phyloP scores from a whole-genome alignment of 495 filamentous ascomycete species.

The Pyrenula massariospora region DNA sequence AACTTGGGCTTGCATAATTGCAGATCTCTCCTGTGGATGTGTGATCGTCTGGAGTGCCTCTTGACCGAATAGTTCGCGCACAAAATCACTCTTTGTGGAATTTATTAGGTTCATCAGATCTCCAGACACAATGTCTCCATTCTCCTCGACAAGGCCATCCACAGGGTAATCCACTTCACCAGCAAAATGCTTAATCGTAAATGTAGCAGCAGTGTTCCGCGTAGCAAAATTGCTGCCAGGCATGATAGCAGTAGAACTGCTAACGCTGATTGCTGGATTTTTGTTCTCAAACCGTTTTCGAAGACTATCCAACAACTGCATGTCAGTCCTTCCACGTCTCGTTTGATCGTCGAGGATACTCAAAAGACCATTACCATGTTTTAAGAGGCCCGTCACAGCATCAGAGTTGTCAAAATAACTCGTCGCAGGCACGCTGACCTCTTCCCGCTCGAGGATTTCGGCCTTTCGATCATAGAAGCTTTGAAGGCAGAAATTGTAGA shows the following conservation, averaged over 20 bases:
- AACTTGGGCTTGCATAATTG: conserved; percentile 92
- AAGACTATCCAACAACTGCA: conserved; percentile 80
- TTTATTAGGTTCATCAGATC: conserved; percentile 94
- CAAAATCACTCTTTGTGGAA: conserved; percentile 75
- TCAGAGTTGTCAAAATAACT: conserved; percentile 98
- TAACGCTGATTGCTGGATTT: conserved; percentile 77
- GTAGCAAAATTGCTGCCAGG: conserved; percentile 77
- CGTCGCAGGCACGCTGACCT: conserved; percentile 75
- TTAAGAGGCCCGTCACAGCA: conserved; percentile 78
- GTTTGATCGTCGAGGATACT: conserved; percentile 95
- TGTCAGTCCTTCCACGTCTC: conserved; percentile 71
- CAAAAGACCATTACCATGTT: conserved; percentile 81
- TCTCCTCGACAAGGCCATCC: conserved; percentile 78
- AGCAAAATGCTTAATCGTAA: conserved; percentile 89
- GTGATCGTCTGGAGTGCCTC: conserved; percentile 81
- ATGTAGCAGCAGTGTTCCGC: conserved; percentile 60
- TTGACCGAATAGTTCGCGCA: conserved; percentile 83
- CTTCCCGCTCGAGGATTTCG: conserved; percentile 84
- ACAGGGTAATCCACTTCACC: conserved; percentile 94
- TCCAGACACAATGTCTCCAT: conserved; percentile 88
- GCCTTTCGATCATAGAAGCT: conserved; percentile 92
- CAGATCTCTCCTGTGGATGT: conserved; percentile 79
- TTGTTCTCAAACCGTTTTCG: conserved; percentile 89
- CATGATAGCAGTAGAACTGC: conserved; percentile 50
- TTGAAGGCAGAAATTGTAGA: conserved; percentile 88